Base-by-base conservation (phyloP, 805 yeast species). In the Saccharomycopsis vini region DNA sequence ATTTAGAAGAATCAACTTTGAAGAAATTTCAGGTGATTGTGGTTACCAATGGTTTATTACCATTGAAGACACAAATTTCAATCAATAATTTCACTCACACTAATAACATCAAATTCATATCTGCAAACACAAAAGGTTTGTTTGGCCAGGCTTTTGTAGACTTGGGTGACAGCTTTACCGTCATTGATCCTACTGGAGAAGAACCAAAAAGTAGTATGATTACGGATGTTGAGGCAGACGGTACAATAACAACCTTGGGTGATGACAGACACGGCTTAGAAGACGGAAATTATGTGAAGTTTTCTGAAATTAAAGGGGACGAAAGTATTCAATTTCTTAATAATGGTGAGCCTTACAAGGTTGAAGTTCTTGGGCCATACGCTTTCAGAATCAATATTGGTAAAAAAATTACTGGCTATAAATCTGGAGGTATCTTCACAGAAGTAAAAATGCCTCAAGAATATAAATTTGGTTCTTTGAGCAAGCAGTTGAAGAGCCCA, bases 191-290 rank as follows among this genome's bases (percentile, higher is more conserved):
- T 32, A 85, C 83, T 42, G 99, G 98, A 42, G 97, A 92, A 66
- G 97, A 92, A 63, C 95, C 95, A 15, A 67, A 68, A 39, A 60
- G 79, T 3, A 97, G 98, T 37, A 82, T 86, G 47, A 85, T 92
- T 1, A 83, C 95, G 1, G 95, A 85, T 58, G 82, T 92, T 49
- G 96, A 89, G 58, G 60, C 67, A 9, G 74, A 85, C 58, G 97
- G 97, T 46, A 81, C 88, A 9, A 96, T 92, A n/a, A 82, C 96
- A 18, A 86, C 84, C 70, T 72, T 90, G 54, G 95, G 84, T 59
- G 97, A 87, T 51, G 80, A 77, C 48, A 79, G 97, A 62, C 99
- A 92, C 59, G 95, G 95, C 16, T 70, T 92, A 43, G 86, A 89
- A 67, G 95, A 87, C 62, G 97, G 97, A 15, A 83, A 84, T 55